A percentile compares a stretch with the other conserved stretches of the same genome.
phyloP scores from a whole-genome alignment of 2,329 filamentous ascomycete species.

The Sporothrix brunneoviolacea region DNA sequence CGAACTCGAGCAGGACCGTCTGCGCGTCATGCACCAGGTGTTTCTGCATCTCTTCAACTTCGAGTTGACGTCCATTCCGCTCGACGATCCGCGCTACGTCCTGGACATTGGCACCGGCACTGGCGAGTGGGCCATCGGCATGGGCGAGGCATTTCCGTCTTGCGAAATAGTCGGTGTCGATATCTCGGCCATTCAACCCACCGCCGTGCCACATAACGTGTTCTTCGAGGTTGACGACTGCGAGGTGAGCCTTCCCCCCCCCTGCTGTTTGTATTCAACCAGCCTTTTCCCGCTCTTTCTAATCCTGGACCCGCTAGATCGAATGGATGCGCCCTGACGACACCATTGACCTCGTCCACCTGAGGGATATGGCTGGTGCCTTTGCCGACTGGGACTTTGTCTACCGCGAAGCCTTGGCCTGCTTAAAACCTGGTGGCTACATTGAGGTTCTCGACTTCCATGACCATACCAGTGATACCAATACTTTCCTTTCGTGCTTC shows the following conservation, averaged over 20 bases:
- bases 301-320: conserved; percentile 7
- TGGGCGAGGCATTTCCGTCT: conserved; percentile 46
- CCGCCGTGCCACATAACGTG: conserved; percentile 49
- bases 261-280: conserved; percentile 14
- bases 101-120: conserved; percentile 56
- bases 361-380: conserved; percentile 49
- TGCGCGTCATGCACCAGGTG: conserved; percentile 28
- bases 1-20: conserved; percentile 41
- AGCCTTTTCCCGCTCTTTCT: background rate
- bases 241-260: conserved; percentile 27
- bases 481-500: conserved; percentile 24
- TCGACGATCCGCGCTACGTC: conserved; percentile 35
- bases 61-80: conserved; percentile 27
- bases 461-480: conserved; percentile 26
- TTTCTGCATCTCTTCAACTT: conserved; percentile 27
- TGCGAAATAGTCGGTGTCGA: conserved; percentile 55
- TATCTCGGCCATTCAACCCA: conserved; percentile 52
- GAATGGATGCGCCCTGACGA: conserved; percentile 50
- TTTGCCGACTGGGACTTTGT: conserved; percentile 51
- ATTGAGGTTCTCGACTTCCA: conserved; percentile 41
- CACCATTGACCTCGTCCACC: conserved; percentile 50
- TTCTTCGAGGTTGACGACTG: conserved; percentile 56
- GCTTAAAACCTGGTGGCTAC: conserved; percentile 47
- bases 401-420: conserved; percentile 45
- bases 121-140: conserved; percentile 45